Base-by-base conservation (phyloP, 2,329 filamentous ascomycete genomes). In the Hymenoscyphus linearis region DNA sequence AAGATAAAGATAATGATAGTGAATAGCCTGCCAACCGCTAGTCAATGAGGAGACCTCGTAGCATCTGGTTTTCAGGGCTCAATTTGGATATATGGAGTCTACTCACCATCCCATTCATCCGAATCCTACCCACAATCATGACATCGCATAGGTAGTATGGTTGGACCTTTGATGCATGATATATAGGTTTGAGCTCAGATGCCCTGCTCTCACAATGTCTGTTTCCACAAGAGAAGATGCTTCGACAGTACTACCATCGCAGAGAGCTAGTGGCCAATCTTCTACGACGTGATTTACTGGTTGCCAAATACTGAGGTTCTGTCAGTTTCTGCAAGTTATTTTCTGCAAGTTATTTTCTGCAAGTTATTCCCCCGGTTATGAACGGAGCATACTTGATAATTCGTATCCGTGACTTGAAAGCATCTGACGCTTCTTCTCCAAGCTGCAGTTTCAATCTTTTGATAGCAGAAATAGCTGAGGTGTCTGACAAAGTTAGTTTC, bases 41-140 rank as follows among this genome's bases (percentile, higher is more conserved):
- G 85, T n/a, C 82, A 82, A 60, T 79, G 82, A 61, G 89, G 89
- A 16, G 87, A 91, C 57, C 78, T 93, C 27, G 85, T 91, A 25
- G 86, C 88, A 18, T 83, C 89, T 12, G 89, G 88, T 1, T 93
- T 93, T 66, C 80, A 88, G 61, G 85, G 84, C 14, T 86, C 90
- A 27, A 76, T 95, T 4, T 93, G 89, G 88, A 74, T 93, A 2
- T 93, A 93, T 72, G 90, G 90, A 27, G 77, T 93, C n/a, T n/a
- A n/a, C n/a, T n/a, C n/a, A n/a, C n/a, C n/a, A n/a, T n/a, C n/a
- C n/a, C n/a, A n/a, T n/a, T n/a, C n/a, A n/a, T n/a, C n/a, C n/a
- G n/a, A n/a, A n/a, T n/a, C n/a, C n/a, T n/a, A n/a, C n/a, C n/a
- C n/a, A n/a, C n/a, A n/a, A n/a, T n/a, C n/a, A n/a, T n/a, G n/a